These are phyloP conservation scores for Boletus eberwhitei DNA, from an alignment of 768 basidiomycete genomes.

Conservation along the genomic window DNA sequence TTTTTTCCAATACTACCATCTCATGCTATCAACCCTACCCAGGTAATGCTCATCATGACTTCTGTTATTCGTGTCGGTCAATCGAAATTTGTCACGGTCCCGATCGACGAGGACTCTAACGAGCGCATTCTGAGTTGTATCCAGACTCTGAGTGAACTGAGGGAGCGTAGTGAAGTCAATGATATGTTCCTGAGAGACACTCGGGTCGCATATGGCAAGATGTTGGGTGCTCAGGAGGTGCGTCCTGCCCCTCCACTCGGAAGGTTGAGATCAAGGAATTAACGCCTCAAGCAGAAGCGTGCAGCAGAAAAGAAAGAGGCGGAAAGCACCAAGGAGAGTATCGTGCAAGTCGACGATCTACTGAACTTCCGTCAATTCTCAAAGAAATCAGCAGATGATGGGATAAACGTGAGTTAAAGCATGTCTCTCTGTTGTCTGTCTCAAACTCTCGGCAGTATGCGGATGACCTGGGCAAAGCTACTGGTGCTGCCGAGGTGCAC, in stretches of 20 bases:
- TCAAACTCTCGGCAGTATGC: constrained; percentile 58
- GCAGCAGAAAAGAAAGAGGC: constrained; percentile 87
- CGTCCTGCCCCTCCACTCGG: constrained; percentile 7
- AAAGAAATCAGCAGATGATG: constrained; percentile 83
- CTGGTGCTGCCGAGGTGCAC: constrained; percentile 75
- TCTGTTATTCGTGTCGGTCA: constrained; percentile 96
- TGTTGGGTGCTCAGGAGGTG: constrained; percentile 95
- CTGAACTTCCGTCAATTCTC: constrained; percentile 92
- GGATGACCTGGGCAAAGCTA: constrained; percentile 84
- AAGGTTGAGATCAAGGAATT: neutral
- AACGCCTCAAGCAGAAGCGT: constrained; percentile 57
- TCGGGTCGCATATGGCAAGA: constrained; percentile 87
- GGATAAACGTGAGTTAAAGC: constrained; percentile 55
- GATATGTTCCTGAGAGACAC: constrained; percentile 84
- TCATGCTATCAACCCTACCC: neutral
- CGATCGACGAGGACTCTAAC: constrained; percentile 98
- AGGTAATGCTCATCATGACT: constrained; percentile 98
- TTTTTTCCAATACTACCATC: neutral
- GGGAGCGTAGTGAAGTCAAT: constrained; percentile 52
- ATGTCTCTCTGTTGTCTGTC: neutral
- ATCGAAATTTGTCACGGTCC: constrained; percentile 87
- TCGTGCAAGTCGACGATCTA: constrained; percentile 92
- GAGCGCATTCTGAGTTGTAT: constrained; percentile 97
- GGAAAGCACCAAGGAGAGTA: constrained; percentile 59
- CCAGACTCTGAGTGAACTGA: constrained; percentile 83